Percentiles rank a stretch among this genome's conserved stretches.
Evolutionary conservation across 1,284 basidiomycete species (phyloP).

Genomic region (Ustilago shanxiensis): DNA sequence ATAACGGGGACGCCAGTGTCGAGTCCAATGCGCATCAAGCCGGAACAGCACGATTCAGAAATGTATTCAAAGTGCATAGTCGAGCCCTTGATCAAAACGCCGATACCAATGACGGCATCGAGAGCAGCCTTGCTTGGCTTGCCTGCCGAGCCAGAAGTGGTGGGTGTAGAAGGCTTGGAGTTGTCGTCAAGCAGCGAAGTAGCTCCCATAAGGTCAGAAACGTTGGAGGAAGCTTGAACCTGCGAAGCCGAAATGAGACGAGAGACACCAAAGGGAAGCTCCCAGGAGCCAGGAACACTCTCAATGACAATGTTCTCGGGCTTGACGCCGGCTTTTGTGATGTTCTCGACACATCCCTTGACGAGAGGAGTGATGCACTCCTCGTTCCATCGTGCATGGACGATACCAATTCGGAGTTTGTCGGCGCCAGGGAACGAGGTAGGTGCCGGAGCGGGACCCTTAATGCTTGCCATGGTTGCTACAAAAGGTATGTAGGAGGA

Average conservation of each 20-base stretch:
- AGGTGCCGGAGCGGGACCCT: conserved; percentile 65
- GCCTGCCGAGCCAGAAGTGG: neutral
- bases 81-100: conserved; percentile 90
- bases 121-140: conserved; percentile 70
- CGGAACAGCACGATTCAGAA: conserved; percentile 89
- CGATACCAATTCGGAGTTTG: conserved; percentile 66
- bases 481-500: neutral
- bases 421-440: conserved; percentile 63
- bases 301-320: conserved; percentile 89
- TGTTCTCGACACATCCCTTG: conserved; percentile 79
- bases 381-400: conserved; percentile 80
- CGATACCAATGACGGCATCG: conserved; percentile 95
- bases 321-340: conserved; percentile 87
- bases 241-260: conserved; percentile 82
- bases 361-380: conserved; percentile 86
- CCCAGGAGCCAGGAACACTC: conserved; percentile 82
- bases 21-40: conserved; percentile 91
- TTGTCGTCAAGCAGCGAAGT: conserved; percentile 64
- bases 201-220: conserved; percentile 84
- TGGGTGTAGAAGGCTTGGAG: conserved; percentile 26
- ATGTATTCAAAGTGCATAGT: conserved; percentile 79
- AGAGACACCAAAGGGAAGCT: conserved; percentile 63
- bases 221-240: conserved; percentile 80
- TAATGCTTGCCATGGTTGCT: conserved; percentile 56
- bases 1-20: conserved; percentile 95